phyloP scores from a whole-genome alignment of 139 green algal species.

The Picochlorum sp. region DNA sequence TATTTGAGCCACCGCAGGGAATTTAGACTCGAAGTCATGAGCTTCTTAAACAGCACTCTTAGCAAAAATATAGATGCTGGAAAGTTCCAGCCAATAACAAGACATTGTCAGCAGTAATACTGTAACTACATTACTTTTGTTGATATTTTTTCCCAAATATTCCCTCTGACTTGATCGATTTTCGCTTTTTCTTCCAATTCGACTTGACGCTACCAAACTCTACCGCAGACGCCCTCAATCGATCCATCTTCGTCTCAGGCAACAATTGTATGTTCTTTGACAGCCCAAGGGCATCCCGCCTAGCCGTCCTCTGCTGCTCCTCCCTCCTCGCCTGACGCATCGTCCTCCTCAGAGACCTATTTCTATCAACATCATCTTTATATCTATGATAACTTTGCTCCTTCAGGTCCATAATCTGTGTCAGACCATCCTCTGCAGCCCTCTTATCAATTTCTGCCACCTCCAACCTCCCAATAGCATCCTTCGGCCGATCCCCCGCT shows the following conservation, averaged over 20 bases:
- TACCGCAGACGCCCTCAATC: slow-evolving; percentile 33
- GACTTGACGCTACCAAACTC: slow-evolving; percentile 23
- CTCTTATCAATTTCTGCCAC: slow-evolving; percentile 8
- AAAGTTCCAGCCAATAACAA: background rate
- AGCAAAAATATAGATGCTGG: background rate
- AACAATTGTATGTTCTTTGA: slow-evolving; percentile 48
- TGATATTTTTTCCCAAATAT: background rate
- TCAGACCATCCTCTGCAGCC: background rate
- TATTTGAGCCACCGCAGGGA: background rate
- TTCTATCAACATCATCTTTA: slow-evolving; percentile 4
- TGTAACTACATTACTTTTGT: background rate
- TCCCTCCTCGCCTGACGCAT: slow-evolving; percentile 30
- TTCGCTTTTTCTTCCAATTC: slow-evolving; percentile 11
- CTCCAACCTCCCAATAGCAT: slow-evolving; percentile 8
- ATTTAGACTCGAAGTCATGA: slow-evolving; percentile 2
- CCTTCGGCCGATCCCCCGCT: background rate
- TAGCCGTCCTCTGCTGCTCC: slow-evolving; percentile 22
- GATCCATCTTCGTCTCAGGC: slow-evolving; percentile 38
- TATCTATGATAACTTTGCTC: slow-evolving; percentile 6
- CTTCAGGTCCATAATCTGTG: background rate
- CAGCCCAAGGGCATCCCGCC: slow-evolving; percentile 47
- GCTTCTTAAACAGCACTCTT: background rate
- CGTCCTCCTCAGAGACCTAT: slow-evolving; percentile 17
- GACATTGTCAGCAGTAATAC: background rate
- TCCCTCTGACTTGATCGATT: slow-evolving; percentile 7